Evolutionary conservation across 2,329 filamentous ascomycete genomes (phyloP).

Genomic region (Calonectria hawksworthii): DNA sequence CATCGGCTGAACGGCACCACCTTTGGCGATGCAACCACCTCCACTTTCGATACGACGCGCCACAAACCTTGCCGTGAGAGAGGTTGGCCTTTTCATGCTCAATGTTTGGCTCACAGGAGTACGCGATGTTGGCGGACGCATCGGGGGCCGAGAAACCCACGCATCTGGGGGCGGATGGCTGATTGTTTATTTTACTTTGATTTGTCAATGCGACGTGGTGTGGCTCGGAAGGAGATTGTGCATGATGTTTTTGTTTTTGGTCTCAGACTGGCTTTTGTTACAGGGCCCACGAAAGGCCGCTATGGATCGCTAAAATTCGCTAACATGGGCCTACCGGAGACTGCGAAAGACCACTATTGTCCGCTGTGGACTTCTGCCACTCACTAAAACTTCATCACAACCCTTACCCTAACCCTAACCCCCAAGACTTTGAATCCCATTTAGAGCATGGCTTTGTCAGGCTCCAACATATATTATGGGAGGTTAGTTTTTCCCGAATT

Average conservation of each 20-base stretch:
- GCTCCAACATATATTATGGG: background rate
- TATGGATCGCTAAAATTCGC: background rate
- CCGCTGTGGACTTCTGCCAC: background rate
- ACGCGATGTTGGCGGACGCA: background rate
- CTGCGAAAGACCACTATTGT: background rate
- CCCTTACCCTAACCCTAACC: background rate
- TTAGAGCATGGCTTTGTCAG: too few relatives aligned
- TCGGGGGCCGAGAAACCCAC: too few relatives aligned
- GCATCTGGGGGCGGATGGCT: background rate
- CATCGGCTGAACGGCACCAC: background rate
- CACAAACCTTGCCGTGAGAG: background rate
- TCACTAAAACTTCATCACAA: background rate
- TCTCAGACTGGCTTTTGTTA: background rate
- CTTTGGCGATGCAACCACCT: background rate
- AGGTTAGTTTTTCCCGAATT: background rate
- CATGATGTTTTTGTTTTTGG: background rate
- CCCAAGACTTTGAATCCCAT: too few relatives aligned
- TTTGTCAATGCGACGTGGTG: background rate
- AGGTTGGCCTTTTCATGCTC: background rate
- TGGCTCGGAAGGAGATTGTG: background rate
- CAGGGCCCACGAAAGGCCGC: background rate
- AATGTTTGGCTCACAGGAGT: too few relatives aligned
- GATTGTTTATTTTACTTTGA: background rate
- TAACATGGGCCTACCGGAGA: background rate
- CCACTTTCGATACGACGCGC: background rate